phyloP scores from a whole-genome alignment of 1,284 basidiomycete species.

The Irpex sp. region DNA sequence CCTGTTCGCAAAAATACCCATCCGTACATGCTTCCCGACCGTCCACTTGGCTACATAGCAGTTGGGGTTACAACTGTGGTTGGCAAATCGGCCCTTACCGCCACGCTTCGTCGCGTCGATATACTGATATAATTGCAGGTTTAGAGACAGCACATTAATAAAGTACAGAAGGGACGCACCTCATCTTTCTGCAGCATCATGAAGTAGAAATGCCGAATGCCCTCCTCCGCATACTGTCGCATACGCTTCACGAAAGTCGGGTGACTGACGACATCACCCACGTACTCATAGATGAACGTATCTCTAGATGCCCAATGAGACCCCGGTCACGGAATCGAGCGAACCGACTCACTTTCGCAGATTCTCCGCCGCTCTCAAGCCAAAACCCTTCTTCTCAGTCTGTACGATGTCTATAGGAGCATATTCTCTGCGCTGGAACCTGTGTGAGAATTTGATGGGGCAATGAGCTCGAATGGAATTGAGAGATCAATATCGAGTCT shows the following conservation, averaged over 20 bases:
- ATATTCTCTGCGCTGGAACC: constrained; percentile 86
- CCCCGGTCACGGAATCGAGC: not conserved
- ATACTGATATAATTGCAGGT: constrained; percentile 52
- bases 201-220: constrained; percentile 97
- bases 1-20: constrained; percentile 97
- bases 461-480: constrained; percentile 10
- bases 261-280: constrained; percentile 94
- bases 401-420: constrained; percentile 87
- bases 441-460: constrained; percentile 27
- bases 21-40: constrained; percentile 85
- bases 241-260: constrained; percentile 90
- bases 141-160: not conserved
- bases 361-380: constrained; percentile 74
- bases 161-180: constrained; percentile 39
- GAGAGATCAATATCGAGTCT: not conserved
- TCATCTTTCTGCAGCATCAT: constrained; percentile 99
- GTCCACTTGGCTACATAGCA: constrained; percentile 99
- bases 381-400: constrained; percentile 96
- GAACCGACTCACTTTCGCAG: constrained; percentile 63
- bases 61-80: constrained; percentile 98
- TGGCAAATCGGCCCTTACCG: constrained; percentile 94
- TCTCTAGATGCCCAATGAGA: constrained; percentile 52
- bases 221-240: constrained; percentile 90
- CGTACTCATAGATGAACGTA: constrained; percentile 94
- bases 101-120: constrained; percentile 98